Evolutionary conservation across 495 filamentous ascomycete genomes (phyloP).

Genomic region (Lichenothelia convexa): DNA sequence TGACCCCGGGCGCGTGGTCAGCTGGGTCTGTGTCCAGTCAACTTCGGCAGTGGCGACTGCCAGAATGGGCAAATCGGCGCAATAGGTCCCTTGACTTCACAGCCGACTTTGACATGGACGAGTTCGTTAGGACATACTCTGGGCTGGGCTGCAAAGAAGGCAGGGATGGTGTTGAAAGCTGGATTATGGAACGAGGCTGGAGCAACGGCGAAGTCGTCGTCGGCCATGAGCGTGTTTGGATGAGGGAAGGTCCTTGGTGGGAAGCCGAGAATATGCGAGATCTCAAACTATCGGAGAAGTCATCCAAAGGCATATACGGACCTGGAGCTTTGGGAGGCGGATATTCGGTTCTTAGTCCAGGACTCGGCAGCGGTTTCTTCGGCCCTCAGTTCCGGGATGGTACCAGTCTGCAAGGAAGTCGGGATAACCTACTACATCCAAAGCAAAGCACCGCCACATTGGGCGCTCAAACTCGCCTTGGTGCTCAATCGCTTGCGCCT

Average conservation of each 20-base stretch:
- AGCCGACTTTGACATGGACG: constrained; percentile 85
- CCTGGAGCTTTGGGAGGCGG: constrained; percentile 36
- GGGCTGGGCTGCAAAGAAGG: constrained; percentile 78
- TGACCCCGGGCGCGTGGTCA: constrained; percentile 64
- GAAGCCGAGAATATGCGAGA: constrained; percentile 95
- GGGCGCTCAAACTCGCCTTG: constrained; percentile 34
- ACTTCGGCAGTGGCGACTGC: constrained; percentile 75
- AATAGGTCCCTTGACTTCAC: constrained; percentile 92
- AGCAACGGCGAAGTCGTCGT: constrained; percentile 92
- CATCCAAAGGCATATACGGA: constrained; percentile 24
- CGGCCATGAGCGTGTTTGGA: constrained; percentile 83
- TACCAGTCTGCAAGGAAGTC: constrained; percentile 43
- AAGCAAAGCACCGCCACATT: constrained; percentile 38
- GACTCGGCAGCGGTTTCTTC: constrained; percentile 49
- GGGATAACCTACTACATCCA: constrained; percentile 50
- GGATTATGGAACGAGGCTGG: constrained; percentile 92
- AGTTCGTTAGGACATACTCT: constrained; percentile 68
- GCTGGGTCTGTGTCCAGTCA: constrained; percentile 83
- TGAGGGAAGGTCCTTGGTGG: constrained; percentile 90
- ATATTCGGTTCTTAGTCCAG: constrained; percentile 35
- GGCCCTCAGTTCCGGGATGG: constrained; percentile 38
- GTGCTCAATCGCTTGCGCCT: constrained; percentile 56
- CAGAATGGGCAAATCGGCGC: constrained; percentile 90
- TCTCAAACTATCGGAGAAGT: constrained; percentile 46
- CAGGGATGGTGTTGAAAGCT: constrained; percentile 82